phyloP scores from a whole-genome alignment of 768 basidiomycete genomes.

The Calocybe cyanea region DNA sequence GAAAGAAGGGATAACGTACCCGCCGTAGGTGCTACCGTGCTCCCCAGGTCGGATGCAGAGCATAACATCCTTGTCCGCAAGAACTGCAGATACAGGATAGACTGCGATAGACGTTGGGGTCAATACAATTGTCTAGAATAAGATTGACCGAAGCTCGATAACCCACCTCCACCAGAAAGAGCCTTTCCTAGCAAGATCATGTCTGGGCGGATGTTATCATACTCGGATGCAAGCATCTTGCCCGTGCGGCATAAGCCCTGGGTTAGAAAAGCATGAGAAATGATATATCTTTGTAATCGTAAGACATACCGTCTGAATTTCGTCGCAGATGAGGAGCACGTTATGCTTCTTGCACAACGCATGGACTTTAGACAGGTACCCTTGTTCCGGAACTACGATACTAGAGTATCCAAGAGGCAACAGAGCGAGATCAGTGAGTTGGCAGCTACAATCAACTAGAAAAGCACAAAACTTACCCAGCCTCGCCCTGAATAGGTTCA shows the following conservation, averaged over 20 bases:
- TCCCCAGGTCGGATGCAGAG: conserved; percentile 92
- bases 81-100: conserved; percentile 94
- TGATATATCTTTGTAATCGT: neutral
- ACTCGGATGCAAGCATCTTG: conserved; percentile 88
- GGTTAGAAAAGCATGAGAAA: neutral
- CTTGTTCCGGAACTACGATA: conserved; percentile 86
- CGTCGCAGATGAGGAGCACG: conserved; percentile 95
- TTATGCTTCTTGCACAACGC: conserved; percentile 90
- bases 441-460: too few relatives aligned
- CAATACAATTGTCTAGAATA: neutral
- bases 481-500: conserved; percentile 99
- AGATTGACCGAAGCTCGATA: too few relatives aligned
- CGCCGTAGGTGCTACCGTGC: conserved; percentile 95
- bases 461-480: conserved; percentile 57
- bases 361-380: conserved; percentile 76
- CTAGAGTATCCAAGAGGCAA: conserved; percentile 32
- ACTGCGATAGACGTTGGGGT: conserved; percentile 38
- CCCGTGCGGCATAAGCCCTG: conserved; percentile 91
- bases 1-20: conserved; percentile 42
- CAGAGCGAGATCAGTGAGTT: conserved; percentile 6
- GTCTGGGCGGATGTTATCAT: conserved; percentile 87
- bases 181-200: conserved; percentile 94
- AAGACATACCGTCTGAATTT: conserved; percentile 82
- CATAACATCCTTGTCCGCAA: conserved; percentile 91
- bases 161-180: conserved; percentile 87